Percentiles rank a stretch among this genome's conserved stretches.
phyloP scores from a whole-genome alignment of 2,329 filamentous ascomycete genomes.

The Chaetomiaceae sp. region DNA sequence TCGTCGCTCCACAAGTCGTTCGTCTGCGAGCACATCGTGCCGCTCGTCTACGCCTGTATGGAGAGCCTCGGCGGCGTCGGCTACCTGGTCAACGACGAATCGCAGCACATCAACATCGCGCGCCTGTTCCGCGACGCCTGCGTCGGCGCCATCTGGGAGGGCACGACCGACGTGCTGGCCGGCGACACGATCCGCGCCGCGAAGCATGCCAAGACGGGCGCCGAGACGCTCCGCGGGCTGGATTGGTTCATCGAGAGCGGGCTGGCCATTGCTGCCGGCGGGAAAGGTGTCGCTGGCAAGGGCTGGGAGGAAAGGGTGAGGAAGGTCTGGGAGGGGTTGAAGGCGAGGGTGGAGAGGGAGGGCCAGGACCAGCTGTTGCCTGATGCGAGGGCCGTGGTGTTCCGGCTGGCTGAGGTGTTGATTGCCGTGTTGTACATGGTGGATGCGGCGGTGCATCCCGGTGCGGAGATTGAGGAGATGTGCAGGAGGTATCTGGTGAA shows the following conservation, averaged over 20 bases:
- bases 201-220: conserved; percentile 40
- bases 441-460: conserved; percentile 36
- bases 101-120: conserved; percentile 61
- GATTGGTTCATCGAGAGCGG: conserved; percentile 34
- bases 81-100: conserved; percentile 57
- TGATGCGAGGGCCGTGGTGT: conserved; percentile 43
- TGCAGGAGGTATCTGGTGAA: conserved; percentile 36
- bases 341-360: conserved; percentile 32
- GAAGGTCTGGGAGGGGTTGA: conserved; percentile 38
- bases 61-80: conserved; percentile 62
- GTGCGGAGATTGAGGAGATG: conserved; percentile 36
- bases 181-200: conserved; percentile 45
- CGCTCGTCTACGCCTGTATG: conserved; percentile 53
- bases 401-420: conserved; percentile 40
- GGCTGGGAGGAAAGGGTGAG: conserved; percentile 31
- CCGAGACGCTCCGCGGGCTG: conserved; percentile 38
- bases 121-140: conserved; percentile 60
- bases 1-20: conserved; percentile 58
- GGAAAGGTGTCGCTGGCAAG: too few species aligned
- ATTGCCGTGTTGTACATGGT: conserved; percentile 40
- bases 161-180: conserved; percentile 66
- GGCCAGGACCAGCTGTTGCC: conserved; percentile 38
- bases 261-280: conserved; percentile 26
- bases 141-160: conserved; percentile 58
- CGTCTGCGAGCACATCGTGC: conserved; percentile 46